phyloP scores from a whole-genome alignment of 192 early-diverging fungal species.

The Gamsiella multidivaricata region DNA sequence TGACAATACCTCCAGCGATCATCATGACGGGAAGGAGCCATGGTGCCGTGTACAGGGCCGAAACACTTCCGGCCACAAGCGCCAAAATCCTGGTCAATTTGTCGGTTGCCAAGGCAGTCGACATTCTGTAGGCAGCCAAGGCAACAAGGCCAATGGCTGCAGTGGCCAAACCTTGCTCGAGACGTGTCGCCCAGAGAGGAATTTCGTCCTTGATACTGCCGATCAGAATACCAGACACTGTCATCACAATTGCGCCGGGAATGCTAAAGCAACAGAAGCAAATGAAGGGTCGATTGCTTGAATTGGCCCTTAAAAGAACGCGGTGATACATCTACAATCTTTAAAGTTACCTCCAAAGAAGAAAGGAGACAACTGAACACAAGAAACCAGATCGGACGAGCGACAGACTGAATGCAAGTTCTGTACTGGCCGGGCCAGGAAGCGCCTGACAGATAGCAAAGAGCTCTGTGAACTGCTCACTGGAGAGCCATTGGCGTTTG shows the following conservation, averaged over 20 bases:
- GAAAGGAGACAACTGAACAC: slow-evolving; percentile 59
- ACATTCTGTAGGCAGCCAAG: slow-evolving; percentile 62
- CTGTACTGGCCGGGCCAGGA: slow-evolving; percentile 68
- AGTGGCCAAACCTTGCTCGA: slow-evolving; percentile 64
- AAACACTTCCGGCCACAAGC: slow-evolving; percentile 39
- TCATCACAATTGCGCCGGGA: slow-evolving; percentile 69
- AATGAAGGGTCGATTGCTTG: too few relatives aligned
- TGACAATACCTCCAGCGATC: slow-evolving; percentile 58
- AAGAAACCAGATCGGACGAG: slow-evolving; percentile 62
- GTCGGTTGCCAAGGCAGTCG: slow-evolving; percentile 50
- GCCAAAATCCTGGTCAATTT: slow-evolving; percentile 46
- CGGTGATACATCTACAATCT: too few relatives aligned
- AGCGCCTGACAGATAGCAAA: slow-evolving; percentile 72
- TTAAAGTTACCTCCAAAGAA: slow-evolving; percentile 65
- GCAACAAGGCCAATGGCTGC: slow-evolving; percentile 72
- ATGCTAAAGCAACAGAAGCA: slow-evolving; percentile 30
- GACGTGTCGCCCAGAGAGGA: slow-evolving; percentile 60
- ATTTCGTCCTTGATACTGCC: slow-evolving; percentile 47
- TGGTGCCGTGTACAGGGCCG: slow-evolving; percentile 47
- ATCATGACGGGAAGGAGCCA: slow-evolving; percentile 69
- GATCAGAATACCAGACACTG: slow-evolving; percentile 59
- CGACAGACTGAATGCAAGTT: slow-evolving; percentile 65
- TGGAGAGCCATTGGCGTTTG: slow-evolving; percentile 63
- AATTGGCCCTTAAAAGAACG: slow-evolving; percentile 22
- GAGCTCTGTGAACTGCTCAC: slow-evolving; percentile 69